Evolutionary conservation across 345 rosid genomes (phyloP).

Genomic region (Sisymbrium irio): DNA sequence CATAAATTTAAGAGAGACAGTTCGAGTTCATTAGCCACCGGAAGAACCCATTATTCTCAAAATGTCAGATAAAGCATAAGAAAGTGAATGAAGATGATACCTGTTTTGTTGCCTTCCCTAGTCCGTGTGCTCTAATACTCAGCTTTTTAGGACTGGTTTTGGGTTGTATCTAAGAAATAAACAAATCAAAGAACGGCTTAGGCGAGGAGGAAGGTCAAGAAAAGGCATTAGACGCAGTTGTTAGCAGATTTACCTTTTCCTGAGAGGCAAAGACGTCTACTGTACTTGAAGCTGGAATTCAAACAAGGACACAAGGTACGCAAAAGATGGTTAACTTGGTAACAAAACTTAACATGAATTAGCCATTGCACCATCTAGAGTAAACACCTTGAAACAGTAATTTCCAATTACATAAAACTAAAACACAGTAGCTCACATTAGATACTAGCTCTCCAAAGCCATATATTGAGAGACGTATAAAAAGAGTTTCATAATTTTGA

Average conservation of each 20-base stretch:
- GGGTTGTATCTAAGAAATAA: slow-evolving; percentile 41
- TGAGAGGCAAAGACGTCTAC: slow-evolving; percentile 38
- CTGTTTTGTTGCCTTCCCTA: slow-evolving; percentile 51
- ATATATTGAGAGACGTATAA: background rate
- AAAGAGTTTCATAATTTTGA: background rate
- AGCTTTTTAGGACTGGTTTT: slow-evolving; percentile 54
- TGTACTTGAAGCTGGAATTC: slow-evolving; percentile 47
- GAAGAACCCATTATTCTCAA: background rate
- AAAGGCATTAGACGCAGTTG: background rate
- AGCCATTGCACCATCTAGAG: background rate
- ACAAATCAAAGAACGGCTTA: slow-evolving; percentile 8
- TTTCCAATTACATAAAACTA: slow-evolving; percentile 15
- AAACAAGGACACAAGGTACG: background rate
- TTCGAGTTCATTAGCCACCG: background rate
- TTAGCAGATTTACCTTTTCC: slow-evolving; percentile 49
- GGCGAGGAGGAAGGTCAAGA: background rate
- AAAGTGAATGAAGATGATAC: slow-evolving; percentile 39
- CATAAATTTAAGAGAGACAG: background rate
- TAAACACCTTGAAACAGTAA: background rate
- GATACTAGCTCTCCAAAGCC: background rate
- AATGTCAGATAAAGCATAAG: slow-evolving; percentile 6
- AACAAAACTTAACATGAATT: slow-evolving; percentile 8
- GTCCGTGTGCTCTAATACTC: slow-evolving; percentile 39
- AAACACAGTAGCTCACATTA: slow-evolving; percentile 4
- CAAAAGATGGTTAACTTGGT: slow-evolving; percentile 16